These are phyloP conservation scores for Carex pumila DNA, from an alignment of 176 grass and related monocot genomes.

Conservation along the genomic window DNA sequence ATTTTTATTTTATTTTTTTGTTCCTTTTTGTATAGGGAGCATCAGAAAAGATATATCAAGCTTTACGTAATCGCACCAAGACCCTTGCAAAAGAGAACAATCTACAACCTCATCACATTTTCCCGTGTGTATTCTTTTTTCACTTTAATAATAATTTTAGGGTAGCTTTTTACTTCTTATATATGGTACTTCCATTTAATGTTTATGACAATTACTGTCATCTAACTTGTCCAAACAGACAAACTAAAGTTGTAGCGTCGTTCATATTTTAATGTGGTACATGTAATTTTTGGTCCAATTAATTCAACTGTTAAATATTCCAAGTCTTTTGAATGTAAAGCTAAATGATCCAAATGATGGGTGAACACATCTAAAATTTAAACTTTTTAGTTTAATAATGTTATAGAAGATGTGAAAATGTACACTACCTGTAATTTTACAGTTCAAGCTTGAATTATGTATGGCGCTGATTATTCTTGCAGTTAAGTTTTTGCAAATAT, in stretches of 20 bases:
- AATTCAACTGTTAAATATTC: neutral
- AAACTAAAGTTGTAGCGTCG: neutral
- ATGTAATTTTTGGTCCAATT: neutral
- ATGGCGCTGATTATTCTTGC: neutral
- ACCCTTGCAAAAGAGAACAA: neutral
- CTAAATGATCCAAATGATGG: neutral
- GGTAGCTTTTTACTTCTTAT: neutral
- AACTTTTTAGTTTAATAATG: neutral
- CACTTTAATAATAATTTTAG: neutral
- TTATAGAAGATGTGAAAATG: neutral
- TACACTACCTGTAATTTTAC: neutral
- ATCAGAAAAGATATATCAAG: conserved; percentile 9
- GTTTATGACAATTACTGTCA: neutral
- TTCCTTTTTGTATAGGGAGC: neutral
- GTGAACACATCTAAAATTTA: neutral
- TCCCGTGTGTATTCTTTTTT: neutral
- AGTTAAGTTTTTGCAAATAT: too few species aligned
- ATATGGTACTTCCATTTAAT: neutral
- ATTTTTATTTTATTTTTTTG: neutral
- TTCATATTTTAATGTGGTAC: neutral
- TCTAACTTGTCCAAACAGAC: neutral
- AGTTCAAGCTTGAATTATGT: neutral
- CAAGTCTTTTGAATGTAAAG: neutral
- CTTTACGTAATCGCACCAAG: neutral
- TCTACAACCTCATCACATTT: neutral